A percentile compares a stretch with the other conserved stretches of the same genome.
phyloP scores from a whole-genome alignment of 202 grass and related monocot species.

The Musa balbisiana region DNA sequence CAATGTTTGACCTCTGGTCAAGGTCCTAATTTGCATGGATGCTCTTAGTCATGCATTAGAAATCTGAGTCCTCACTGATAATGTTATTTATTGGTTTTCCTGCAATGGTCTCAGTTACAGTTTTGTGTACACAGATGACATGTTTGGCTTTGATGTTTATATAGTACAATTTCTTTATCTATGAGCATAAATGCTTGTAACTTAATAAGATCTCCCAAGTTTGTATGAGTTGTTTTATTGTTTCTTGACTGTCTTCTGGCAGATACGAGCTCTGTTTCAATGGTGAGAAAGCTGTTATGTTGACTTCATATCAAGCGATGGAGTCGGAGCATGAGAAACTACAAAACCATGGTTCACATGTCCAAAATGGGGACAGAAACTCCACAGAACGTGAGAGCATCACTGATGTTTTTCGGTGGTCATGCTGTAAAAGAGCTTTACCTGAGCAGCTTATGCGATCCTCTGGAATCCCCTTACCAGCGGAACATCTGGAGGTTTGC shows the following conservation, averaged over 20 bases:
- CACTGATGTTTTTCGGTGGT: conserved; percentile 65
- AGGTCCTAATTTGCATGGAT: too few species aligned
- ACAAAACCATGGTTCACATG: conserved; percentile 50
- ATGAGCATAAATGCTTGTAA: background rate
- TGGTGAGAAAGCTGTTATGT: conserved; percentile 50
- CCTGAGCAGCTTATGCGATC: conserved; percentile 60
- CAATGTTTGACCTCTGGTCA: too few species aligned
- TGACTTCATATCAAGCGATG: conserved; percentile 26
- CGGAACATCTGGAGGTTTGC: conserved; percentile 70
- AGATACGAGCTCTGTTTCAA: conserved; percentile 88
- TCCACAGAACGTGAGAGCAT: conserved; percentile 42
- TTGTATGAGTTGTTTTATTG: background rate
- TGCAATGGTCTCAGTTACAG: background rate
- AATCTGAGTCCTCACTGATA: background rate
- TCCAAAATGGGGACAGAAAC: conserved; percentile 44
- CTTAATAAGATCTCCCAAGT: background rate
- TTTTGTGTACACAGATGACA: background rate
- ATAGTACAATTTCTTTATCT: too few species aligned
- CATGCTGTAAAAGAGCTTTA: conserved; percentile 71
- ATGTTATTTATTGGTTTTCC: background rate
- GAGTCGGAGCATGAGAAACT: conserved; percentile 44
- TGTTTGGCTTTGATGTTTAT: background rate
- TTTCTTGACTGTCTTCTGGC: conserved; percentile 16
- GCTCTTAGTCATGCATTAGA: too few species aligned
- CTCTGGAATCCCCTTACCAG: conserved; percentile 56